These are phyloP conservation scores for Martensiomyces pterosporus DNA, from an alignment of 192 early-diverging fungal species.

Conservation along the genomic window DNA sequence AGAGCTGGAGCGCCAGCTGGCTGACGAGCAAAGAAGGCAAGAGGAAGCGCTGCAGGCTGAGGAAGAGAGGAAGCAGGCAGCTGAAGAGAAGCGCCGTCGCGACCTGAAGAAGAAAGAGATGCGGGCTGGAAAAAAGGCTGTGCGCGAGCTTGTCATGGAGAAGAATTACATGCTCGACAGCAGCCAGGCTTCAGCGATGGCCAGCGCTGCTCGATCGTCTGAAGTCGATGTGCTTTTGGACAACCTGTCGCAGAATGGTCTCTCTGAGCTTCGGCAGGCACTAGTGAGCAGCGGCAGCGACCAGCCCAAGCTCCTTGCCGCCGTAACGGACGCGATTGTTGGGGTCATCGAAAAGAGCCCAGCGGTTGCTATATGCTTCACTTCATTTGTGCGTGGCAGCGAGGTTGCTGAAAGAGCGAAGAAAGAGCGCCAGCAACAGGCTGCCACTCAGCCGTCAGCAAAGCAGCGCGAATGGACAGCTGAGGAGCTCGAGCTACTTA, in stretches of 20 bases:
- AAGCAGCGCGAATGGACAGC: slow-evolving; percentile 55
- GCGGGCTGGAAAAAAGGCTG: slow-evolving; percentile 53
- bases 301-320: neutral
- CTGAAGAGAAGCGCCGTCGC: slow-evolving; percentile 30
- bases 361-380: slow-evolving; percentile 12
- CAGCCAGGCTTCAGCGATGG: neutral
- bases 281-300: slow-evolving; percentile 8
- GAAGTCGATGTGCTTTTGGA: slow-evolving; percentile 58
- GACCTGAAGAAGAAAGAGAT: slow-evolving; percentile 48
- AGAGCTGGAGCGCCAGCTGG: slow-evolving; percentile 22
- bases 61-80: slow-evolving; percentile 34
- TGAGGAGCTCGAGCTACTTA: slow-evolving; percentile 67
- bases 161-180: slow-evolving; percentile 41
- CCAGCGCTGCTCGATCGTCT: slow-evolving; percentile 15
- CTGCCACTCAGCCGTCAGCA: neutral
- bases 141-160: slow-evolving; percentile 50
- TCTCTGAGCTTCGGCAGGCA: slow-evolving; percentile 27
- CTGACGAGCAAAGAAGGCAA: slow-evolving; percentile 6
- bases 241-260: slow-evolving; percentile 43
- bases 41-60: slow-evolving; percentile 4
- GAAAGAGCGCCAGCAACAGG: neutral
- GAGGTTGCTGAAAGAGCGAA: slow-evolving; percentile 14
- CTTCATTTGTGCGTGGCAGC: slow-evolving; percentile 14
- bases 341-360: slow-evolving; percentile 6
- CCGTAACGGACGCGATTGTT: neutral